Evolutionary conservation across 441 rosid species (phyloP).

Genomic region (Erodium trifolium): DNA sequence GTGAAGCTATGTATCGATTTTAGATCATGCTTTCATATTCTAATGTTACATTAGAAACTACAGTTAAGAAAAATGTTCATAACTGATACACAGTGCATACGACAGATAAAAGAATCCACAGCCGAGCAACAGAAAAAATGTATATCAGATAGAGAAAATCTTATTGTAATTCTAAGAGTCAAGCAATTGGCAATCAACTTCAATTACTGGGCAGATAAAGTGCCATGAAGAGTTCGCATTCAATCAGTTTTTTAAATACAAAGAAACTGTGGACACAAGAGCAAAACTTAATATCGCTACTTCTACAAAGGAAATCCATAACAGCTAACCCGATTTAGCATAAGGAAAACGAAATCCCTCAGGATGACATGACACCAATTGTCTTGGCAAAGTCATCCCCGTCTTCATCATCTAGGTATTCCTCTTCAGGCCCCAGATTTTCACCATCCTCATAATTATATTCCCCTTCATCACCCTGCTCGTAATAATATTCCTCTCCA

Average conservation of each 20-base stretch:
- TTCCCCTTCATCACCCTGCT: slow-evolving; percentile 58
- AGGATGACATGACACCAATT: slow-evolving; percentile 20
- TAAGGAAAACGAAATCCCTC: slow-evolving; percentile 33
- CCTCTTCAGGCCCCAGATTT: slow-evolving; percentile 45
- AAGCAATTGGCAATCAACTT: slow-evolving; percentile 15
- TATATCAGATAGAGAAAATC: too few relatives aligned
- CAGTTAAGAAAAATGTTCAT: too few relatives aligned
- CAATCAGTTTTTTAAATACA: slow-evolving; percentile 29
- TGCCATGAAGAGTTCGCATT: slow-evolving; percentile 27
- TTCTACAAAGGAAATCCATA: slow-evolving; percentile 23
- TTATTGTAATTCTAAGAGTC: too few relatives aligned
- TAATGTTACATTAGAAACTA: too few relatives aligned
- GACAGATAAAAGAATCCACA: too few relatives aligned
- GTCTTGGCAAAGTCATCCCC: slow-evolving; percentile 27
- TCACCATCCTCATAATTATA: slow-evolving; percentile 56
- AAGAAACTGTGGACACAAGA: slow-evolving; percentile 19
- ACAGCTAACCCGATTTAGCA: slow-evolving; percentile 19
- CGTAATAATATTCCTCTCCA: slow-evolving; percentile 39
- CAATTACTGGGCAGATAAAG: slow-evolving; percentile 17
- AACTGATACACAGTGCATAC: too few relatives aligned
- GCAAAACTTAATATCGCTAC: slow-evolving; percentile 24
- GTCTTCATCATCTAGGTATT: slow-evolving; percentile 42
- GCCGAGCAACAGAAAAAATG: too few relatives aligned
- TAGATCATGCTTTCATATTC: too few relatives aligned
- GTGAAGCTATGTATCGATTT: too few relatives aligned